Base-by-base conservation (phyloP, 2,329 filamentous ascomycete genomes). In the Graphilbum ipis-grandicollis region DNA sequence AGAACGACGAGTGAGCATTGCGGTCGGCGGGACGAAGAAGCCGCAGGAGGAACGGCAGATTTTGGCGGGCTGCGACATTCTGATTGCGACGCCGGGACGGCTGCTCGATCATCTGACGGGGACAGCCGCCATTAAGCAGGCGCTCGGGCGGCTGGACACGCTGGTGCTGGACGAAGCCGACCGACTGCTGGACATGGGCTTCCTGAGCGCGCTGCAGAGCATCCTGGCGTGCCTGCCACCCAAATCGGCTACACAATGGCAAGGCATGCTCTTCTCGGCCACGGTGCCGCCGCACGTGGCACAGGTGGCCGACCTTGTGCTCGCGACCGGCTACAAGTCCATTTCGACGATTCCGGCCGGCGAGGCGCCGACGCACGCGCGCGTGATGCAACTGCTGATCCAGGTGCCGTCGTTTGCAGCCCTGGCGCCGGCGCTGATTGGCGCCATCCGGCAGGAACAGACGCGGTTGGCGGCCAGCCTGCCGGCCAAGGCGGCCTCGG, bases 121-220 rank as follows among this genome's bases (percentile, higher is more conserved):
- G 47, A 79, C 75, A 9, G 76, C 79, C 44, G 71, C 72, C 10
- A 70, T 78, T 5, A 54, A 75, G 9, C 68, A 75, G 44, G 77
- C 74, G 46, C 63, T 92, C 37, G 65, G 71, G 34, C 59, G 65
- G 28, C 56, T 92, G 28, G 80, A 86, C 51, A 85, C 80, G 43
- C 61, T 90, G 4, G 80, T 90, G 15, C 76, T 90, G 52, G 82
- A 88, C 46, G 82, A 88, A 58, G 82, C 82, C 21, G 82, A 90
- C 49, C 65, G 81, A 26, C 68, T 92, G 29, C 69, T 92, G 3
- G 83, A 92, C 51, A 74, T 86, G 52, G 83, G 88, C 46, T 93
- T 93, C 50, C 74, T 82, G n/a, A 73, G 74, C 3, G 74, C 79
- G 9, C 63, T 93, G 3, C 73, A 79, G 52, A 79, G 82, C 47